Conservation (phyloP, 2,329 filamentous ascomycete species). For the Ceratocystiopsis minuta region DNA sequence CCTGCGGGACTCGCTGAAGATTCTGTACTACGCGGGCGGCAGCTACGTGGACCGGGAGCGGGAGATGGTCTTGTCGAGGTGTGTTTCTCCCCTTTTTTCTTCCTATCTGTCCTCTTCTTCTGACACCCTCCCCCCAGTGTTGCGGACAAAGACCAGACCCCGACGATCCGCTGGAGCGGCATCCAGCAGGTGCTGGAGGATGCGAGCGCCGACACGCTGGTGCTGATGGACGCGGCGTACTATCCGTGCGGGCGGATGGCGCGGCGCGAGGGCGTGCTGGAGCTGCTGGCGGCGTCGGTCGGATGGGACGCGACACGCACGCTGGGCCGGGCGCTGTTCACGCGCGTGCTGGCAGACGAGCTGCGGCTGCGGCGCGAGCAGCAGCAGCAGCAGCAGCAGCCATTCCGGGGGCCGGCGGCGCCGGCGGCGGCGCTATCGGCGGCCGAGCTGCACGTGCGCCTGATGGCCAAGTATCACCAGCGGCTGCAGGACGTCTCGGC, state of each 20-base stretch:
- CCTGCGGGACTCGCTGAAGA: slow-evolving; percentile 36
- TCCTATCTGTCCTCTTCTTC: neutral
- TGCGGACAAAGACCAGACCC: no score
- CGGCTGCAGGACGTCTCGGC: no score
- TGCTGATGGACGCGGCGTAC: slow-evolving; percentile 41
- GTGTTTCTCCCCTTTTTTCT: slow-evolving; percentile 2
- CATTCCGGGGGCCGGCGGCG: slow-evolving; percentile 18
- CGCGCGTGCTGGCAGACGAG: slow-evolving; percentile 29
- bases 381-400: slow-evolving; percentile 25
- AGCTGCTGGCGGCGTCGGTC: slow-evolving; percentile 36
- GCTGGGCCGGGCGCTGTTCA: slow-evolving; percentile 34
- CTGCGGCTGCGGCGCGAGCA: slow-evolving; percentile 14
- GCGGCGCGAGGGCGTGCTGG: slow-evolving; percentile 34
- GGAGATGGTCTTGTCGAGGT: slow-evolving; percentile 41
- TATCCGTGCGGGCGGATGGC: slow-evolving; percentile 34
- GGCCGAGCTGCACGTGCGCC: slow-evolving; percentile 29
- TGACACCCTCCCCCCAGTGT: neutral
- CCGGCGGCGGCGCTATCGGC: slow-evolving; percentile 23
- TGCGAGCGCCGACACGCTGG: slow-evolving; percentile 34
- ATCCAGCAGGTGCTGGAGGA: slow-evolving; percentile 40
- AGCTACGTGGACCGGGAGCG: slow-evolving; percentile 35
- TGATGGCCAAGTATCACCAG: slow-evolving; percentile 30
- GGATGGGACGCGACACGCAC: slow-evolving; percentile 31
- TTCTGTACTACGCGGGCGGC: slow-evolving; percentile 39
- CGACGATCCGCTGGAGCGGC: slow-evolving; percentile 33